These are phyloP conservation scores for Gastrolobium bilobum DNA, from an alignment of 306 rosid species.

Conservation along the genomic window DNA sequence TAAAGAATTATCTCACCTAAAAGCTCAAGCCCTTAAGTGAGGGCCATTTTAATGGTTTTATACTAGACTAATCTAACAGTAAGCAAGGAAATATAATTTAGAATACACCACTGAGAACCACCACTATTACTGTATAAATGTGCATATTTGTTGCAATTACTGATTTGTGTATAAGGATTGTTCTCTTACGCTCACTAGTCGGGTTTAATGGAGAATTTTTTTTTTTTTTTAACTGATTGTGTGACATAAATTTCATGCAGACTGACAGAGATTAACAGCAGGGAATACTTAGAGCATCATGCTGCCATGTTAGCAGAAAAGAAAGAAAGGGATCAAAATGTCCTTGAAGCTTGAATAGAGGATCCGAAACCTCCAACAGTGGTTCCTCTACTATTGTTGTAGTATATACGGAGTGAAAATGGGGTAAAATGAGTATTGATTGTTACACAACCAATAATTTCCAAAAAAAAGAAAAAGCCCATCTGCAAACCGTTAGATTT, in stretches of 20 bases:
- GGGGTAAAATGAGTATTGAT: slow-evolving; percentile 30
- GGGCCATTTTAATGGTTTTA: no score
- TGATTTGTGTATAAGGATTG: slow-evolving; percentile 13
- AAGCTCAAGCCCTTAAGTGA: no score
- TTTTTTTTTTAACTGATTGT: slow-evolving; percentile 22
- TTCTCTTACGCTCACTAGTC: no score
- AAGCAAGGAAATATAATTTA: not conserved
- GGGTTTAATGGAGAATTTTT: no score
- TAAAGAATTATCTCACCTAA: no score
- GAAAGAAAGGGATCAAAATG: slow-evolving; percentile 48
- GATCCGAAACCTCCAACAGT: slow-evolving; percentile 9
- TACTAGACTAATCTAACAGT: no score
- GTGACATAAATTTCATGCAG: slow-evolving; percentile 59
- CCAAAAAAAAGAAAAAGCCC: slow-evolving; percentile 7
- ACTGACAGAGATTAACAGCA: slow-evolving; percentile 94
- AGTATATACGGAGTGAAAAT: slow-evolving; percentile 32
- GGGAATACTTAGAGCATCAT: slow-evolving; percentile 89
- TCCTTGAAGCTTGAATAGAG: slow-evolving; percentile 51
- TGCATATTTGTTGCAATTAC: slow-evolving; percentile 32
- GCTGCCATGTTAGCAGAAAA: slow-evolving; percentile 66
- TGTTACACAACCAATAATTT: slow-evolving; percentile 34
- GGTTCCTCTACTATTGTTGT: slow-evolving; percentile 39
- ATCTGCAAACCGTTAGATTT: slow-evolving; percentile 34
- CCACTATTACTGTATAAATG: not conserved
- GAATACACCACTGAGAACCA: not conserved